phyloP scores from a whole-genome alignment of 192 early-diverging fungal species.

The Coemansia sp. region DNA sequence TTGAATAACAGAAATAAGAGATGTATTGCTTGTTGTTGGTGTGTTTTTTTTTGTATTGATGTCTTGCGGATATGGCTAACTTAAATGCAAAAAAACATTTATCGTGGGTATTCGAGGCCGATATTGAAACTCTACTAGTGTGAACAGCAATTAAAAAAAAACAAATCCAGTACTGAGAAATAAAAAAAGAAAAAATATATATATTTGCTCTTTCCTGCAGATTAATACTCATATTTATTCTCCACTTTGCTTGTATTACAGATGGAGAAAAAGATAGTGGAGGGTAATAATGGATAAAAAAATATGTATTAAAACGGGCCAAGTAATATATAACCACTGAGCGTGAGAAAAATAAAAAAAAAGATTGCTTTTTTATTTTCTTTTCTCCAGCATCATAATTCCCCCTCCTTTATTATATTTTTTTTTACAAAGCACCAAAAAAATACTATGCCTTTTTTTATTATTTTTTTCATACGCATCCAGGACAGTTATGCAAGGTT shows the following conservation, averaged over 20 bases:
- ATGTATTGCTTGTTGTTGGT: too few relatives aligned
- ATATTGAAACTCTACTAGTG: not conserved
- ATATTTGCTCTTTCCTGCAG: not conserved
- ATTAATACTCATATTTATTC: not conserved
- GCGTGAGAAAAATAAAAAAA: constrained; percentile 4
- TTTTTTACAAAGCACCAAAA: too few relatives aligned
- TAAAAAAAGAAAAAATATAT: too few relatives aligned
- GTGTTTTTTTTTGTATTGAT: too few relatives aligned
- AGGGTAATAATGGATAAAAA: not conserved
- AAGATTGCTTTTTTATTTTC: not conserved
- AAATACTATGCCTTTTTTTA: too few relatives aligned
- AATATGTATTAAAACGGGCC: not conserved
- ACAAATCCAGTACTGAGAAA: too few relatives aligned
- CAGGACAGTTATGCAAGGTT: constrained; percentile 86
- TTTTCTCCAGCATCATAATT: constrained; percentile 1
- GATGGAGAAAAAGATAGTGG: not conserved
- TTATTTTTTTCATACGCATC: constrained; percentile 50
- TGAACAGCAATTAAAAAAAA: not conserved
- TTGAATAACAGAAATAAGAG: not conserved
- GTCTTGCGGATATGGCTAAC: not conserved
- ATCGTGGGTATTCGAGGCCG: not conserved
- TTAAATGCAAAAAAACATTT: constrained; percentile 11
- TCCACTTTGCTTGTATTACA: not conserved
- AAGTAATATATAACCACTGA: not conserved
- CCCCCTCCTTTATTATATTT: too few relatives aligned